Percentiles rank a stretch among this genome's conserved stretches.
Evolutionary conservation across 441 rosid genomes (phyloP).

Genomic region (Arabidopsis lyrata): DNA sequence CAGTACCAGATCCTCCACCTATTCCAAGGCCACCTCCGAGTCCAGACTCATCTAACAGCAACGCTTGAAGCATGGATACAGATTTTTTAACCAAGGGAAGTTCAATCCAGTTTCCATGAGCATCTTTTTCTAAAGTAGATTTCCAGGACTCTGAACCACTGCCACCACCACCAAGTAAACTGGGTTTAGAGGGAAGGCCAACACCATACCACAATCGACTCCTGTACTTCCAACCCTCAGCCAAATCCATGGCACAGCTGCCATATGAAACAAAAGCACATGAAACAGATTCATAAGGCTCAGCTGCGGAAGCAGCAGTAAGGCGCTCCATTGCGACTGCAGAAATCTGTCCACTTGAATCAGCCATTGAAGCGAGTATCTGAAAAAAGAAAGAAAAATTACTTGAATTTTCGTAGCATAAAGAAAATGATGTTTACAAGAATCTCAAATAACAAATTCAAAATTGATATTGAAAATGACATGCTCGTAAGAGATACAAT

Average conservation of each 20-base stretch:
- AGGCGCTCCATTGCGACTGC: conserved; percentile 95
- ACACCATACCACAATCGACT: conserved; percentile 99
- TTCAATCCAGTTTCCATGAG: conserved; percentile 97
- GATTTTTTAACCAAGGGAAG: conserved; percentile 95
- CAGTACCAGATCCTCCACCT: conserved; percentile 99
- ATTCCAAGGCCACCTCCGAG: conserved; percentile 99
- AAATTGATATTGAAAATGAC: conserved; percentile 25
- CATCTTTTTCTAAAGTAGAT: conserved; percentile 90
- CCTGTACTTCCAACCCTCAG: conserved; percentile 99
- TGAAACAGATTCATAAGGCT: conserved; percentile 97
- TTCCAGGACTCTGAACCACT: conserved; percentile 94
- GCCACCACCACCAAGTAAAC: conserved; percentile 91
- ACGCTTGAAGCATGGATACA: conserved; percentile 97
- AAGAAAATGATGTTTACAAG: conserved; percentile 27
- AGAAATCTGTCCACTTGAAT: conserved; percentile 96
- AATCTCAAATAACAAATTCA: conserved; percentile 28
- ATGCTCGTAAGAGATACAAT: conserved; percentile 14
- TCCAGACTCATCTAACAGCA: conserved; percentile 95
- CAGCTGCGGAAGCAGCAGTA: conserved; percentile 97
- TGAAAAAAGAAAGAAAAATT: conserved; percentile 41
- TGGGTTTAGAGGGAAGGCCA: conserved; percentile 74
- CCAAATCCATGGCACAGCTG: conserved; percentile 91
- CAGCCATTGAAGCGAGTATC: conserved; percentile 99
- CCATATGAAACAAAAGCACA: conserved; percentile 99
- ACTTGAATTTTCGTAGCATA: conserved; percentile 34